Conservation (phyloP, 495 filamentous ascomycete genomes). For the Hypoxylon fragiforme region DNA sequence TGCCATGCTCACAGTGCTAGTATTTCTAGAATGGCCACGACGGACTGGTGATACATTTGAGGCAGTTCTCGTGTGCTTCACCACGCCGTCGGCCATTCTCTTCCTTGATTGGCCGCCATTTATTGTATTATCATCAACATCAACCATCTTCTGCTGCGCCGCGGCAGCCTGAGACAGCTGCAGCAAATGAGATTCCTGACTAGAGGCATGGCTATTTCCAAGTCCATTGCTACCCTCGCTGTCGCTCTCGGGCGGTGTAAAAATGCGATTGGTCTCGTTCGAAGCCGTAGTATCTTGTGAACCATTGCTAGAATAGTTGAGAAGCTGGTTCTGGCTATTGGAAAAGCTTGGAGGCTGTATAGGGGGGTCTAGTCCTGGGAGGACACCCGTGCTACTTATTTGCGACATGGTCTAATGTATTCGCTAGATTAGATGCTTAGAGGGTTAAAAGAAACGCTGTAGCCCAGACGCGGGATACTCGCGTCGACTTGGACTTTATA, state of each 20-base stretch:
- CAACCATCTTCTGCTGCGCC: slow-evolving; percentile 50
- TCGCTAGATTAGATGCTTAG: not conserved
- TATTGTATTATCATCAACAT: slow-evolving; percentile 26
- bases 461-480: slow-evolving; percentile 11
- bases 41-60: slow-evolving; percentile 44
- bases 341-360: slow-evolving; percentile 17
- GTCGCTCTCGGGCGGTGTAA: slow-evolving; percentile 53
- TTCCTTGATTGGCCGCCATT: slow-evolving; percentile 52
- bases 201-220: slow-evolving; percentile 43
- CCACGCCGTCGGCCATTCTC: slow-evolving; percentile 65
- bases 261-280: slow-evolving; percentile 47
- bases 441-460: not conserved
- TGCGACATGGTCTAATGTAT: slow-evolving; percentile 22
- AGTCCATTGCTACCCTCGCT: slow-evolving; percentile 43
- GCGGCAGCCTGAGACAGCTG: slow-evolving; percentile 59
- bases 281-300: slow-evolving; percentile 49
- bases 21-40: slow-evolving; percentile 66
- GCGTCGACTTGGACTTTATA: slow-evolving; percentile 20
- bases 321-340: slow-evolving; percentile 24
- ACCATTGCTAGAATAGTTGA: slow-evolving; percentile 43
- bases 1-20: slow-evolving; percentile 61
- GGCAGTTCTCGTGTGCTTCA: slow-evolving; percentile 54
- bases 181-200: slow-evolving; percentile 53
- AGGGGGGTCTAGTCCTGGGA: slow-evolving; percentile 4
- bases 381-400: not conserved